Percentiles rank a stretch among this genome's conserved stretches.
These are phyloP conservation scores for Phylloporus rhodoxanthus DNA, from an alignment of 768 basidiomycete genomes.

Conservation along the genomic window DNA sequence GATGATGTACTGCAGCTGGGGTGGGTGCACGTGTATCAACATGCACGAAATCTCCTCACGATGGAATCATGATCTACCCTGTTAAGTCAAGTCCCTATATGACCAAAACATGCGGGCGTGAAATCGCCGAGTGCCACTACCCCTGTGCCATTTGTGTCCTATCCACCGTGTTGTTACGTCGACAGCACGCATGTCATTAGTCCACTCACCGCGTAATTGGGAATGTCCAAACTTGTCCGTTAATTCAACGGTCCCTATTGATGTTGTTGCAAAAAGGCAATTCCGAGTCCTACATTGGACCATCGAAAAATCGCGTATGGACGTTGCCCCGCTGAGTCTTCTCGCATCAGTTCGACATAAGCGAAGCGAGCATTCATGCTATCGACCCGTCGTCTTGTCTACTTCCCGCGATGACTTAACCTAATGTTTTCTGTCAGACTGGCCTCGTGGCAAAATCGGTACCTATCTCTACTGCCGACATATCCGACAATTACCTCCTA, in stretches of 20 bases:
- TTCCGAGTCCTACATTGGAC: conserved; percentile 4
- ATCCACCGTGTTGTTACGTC: conserved; percentile 23
- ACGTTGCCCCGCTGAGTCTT: conserved; percentile 2
- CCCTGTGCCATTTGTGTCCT: conserved; percentile 14
- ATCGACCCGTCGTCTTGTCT: conserved; percentile 1
- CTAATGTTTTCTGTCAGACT: conserved; percentile 12
- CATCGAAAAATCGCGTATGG: conserved; percentile 3
- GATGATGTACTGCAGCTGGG: conserved; percentile 6
- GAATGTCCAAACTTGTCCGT: conserved; percentile 12
- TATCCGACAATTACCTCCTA: conserved; percentile 18
- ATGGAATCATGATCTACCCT: conserved; percentile 4
- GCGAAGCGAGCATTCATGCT: conserved; percentile 4
- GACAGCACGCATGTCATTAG: conserved; percentile 16
- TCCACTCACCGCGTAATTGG: conserved; percentile 17
- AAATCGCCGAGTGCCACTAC: conserved; percentile 11
- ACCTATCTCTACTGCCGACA: conserved; percentile 19
- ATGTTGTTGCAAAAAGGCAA: conserved; percentile 3
- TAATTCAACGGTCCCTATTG: conserved; percentile 11
- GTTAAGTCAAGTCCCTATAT: conserved; percentile 13
- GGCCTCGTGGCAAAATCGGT: conserved; percentile 13
- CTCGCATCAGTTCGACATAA: conserved; percentile 10
- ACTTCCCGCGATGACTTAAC: conserved; percentile 17
- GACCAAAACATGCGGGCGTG: conserved; percentile 12
- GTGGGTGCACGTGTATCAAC: conserved; percentile 22
- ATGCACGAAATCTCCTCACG: conserved; percentile 9